Evolutionary conservation across 345 rosid species (phyloP).

Genomic region (rapeseed (Brassica napus)): DNA sequence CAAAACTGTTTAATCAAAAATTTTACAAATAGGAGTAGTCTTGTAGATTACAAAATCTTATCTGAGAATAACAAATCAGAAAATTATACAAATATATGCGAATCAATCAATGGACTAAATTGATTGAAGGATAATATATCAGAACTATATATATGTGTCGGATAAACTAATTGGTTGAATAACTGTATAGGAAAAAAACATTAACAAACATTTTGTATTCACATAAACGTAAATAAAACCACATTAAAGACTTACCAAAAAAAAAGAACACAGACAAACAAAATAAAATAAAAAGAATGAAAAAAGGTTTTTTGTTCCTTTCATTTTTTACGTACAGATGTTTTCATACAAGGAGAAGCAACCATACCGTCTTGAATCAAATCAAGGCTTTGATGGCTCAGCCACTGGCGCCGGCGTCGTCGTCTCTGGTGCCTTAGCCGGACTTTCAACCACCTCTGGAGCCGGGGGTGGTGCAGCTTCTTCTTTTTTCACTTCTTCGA

Average conservation of each 20-base stretch:
- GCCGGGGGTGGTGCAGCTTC: slow-evolving; percentile 28
- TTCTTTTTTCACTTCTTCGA: slow-evolving; percentile 49
- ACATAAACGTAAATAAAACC: slow-evolving; percentile 19
- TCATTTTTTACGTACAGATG: slow-evolving; percentile 31
- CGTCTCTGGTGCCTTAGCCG: slow-evolving; percentile 24
- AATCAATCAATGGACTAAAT: neutral
- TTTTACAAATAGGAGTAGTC: neutral
- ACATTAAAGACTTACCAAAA: slow-evolving; percentile 19
- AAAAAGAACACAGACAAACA: slow-evolving; percentile 29
- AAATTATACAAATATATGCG: too few relatives aligned
- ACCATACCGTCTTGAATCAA: slow-evolving; percentile 11
- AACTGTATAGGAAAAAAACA: slow-evolving; percentile 8
- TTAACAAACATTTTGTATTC: slow-evolving; percentile 23
- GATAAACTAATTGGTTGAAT: slow-evolving; percentile 21
- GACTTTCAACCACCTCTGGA: slow-evolving; percentile 32
- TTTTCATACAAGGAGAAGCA: slow-evolving; percentile 18
- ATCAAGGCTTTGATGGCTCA: slow-evolving; percentile 56
- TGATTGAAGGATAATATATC: neutral
- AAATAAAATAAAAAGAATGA: slow-evolving; percentile 41
- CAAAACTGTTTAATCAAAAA: too few relatives aligned
- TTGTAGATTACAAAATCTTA: neutral
- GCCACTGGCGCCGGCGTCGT: slow-evolving; percentile 28
- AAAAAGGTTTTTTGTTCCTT: slow-evolving; percentile 20
- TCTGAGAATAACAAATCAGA: neutral
- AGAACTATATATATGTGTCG: neutral